Evolutionary conservation across 2,329 filamentous ascomycete genomes (phyloP).

Genomic region (Diaporthe ilicicola): DNA sequence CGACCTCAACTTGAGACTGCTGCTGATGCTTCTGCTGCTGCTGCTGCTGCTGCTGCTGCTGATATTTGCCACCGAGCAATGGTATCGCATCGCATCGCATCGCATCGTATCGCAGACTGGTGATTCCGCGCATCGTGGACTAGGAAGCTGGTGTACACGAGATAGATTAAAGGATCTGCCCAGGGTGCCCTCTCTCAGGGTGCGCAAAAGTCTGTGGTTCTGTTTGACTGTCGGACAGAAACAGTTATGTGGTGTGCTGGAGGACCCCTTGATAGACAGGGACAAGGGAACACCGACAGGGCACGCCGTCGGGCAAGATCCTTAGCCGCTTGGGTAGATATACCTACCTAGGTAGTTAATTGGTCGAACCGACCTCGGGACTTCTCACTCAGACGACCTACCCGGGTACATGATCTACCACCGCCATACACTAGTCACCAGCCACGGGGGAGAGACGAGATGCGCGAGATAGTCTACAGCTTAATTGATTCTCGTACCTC

Average conservation of each 20-base stretch:
- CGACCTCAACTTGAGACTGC: not conserved
- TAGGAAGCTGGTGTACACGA: slow-evolving; percentile 22
- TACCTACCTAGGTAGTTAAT: too few species aligned
- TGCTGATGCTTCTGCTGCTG: not conserved
- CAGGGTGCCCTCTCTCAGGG: not conserved
- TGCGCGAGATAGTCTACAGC: not conserved
- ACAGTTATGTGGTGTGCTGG: not conserved
- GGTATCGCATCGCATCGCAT: not conserved
- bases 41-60: not conserved
- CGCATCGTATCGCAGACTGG: not conserved
- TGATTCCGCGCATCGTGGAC: not conserved
- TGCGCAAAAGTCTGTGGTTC: slow-evolving; percentile 6
- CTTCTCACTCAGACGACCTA: not conserved
- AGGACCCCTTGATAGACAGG: slow-evolving; percentile 14
- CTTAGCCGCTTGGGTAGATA: slow-evolving; percentile 17
- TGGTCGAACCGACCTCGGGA: slow-evolving; percentile 12
- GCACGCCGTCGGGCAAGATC: slow-evolving; percentile 10
- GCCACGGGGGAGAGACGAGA: not conserved
- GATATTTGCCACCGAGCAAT: not conserved
- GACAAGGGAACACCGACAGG: slow-evolving; percentile 2
- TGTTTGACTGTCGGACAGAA: not conserved
- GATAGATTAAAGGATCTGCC: slow-evolving; percentile 31
- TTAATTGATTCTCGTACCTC: slow-evolving; percentile 1
- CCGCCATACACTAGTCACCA: not conserved
- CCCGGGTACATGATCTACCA: slow-evolving; percentile 1